These are phyloP conservation scores for Fusarium buharicum DNA, from an alignment of 2,329 filamentous ascomycete genomes.

Conservation along the genomic window DNA sequence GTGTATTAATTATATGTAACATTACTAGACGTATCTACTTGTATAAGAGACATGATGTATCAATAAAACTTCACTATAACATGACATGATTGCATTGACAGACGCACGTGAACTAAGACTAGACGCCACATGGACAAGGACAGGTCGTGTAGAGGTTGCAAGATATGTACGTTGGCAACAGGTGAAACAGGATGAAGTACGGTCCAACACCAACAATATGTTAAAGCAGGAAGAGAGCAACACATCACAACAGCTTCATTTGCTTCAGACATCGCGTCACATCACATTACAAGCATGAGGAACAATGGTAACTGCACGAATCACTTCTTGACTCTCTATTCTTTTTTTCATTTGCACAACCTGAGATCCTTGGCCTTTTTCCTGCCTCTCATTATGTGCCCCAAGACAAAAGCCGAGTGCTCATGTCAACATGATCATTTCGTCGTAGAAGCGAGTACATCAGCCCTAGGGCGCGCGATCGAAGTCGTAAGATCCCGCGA, in stretches of 20 bases:
- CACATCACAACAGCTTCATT: slow-evolving; percentile 8
- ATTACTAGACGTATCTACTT: neutral
- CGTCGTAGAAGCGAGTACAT: slow-evolving; percentile 59
- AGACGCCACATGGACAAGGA: too few species aligned
- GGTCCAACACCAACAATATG: too few species aligned
- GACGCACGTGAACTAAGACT: too few species aligned
- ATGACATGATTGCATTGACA: too few species aligned
- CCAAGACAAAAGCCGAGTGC: slow-evolving; percentile 55
- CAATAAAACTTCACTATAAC: too few species aligned
- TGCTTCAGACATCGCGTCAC: neutral
- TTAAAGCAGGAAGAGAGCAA: neutral
- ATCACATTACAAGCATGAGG: slow-evolving; percentile 2
- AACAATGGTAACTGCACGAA: slow-evolving; percentile 43
- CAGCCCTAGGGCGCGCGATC: slow-evolving; percentile 45
- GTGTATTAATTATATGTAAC: slow-evolving; percentile 34
- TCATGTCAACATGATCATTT: slow-evolving; percentile 59
- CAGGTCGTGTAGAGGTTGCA: too few species aligned
- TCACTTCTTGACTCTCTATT: slow-evolving; percentile 63
- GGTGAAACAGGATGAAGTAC: too few species aligned
- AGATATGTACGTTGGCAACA: too few species aligned
- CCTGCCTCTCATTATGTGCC: slow-evolving; percentile 58
- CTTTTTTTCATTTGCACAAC: slow-evolving; percentile 60
- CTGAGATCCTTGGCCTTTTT: slow-evolving; percentile 55
- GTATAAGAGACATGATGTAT: neutral
- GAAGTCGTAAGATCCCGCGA: slow-evolving; percentile 42